phyloP scores from a whole-genome alignment of 805 yeast species.

The Pichia eremophila region DNA sequence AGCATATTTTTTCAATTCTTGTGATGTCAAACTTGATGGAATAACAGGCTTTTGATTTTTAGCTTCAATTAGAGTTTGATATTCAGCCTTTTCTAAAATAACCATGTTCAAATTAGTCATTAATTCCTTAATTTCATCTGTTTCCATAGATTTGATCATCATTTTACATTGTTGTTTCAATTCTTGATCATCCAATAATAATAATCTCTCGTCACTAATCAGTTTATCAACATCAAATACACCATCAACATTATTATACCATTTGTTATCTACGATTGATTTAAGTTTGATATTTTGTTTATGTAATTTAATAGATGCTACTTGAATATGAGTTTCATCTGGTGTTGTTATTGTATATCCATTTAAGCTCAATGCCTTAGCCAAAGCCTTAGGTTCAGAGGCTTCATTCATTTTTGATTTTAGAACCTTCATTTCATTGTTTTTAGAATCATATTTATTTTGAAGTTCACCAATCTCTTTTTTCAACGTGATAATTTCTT shows the following conservation, averaged over 20 bases:
- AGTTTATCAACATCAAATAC: constrained; percentile 1
- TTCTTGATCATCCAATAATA: constrained; percentile 26
- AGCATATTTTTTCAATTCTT: constrained; percentile 14
- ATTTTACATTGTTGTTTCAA: constrained; percentile 7
- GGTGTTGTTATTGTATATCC: constrained; percentile 8
- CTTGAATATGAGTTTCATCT: background rate
- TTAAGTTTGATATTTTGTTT: background rate
- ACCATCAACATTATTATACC: constrained; percentile 3
- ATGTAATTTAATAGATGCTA: background rate
- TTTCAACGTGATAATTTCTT: background rate
- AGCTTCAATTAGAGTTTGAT: constrained; percentile 8
- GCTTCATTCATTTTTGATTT: constrained; percentile 19
- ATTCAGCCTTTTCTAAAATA: constrained; percentile 9
- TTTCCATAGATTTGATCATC: background rate
- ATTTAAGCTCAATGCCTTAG: constrained; percentile 2
- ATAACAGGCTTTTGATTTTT: background rate
- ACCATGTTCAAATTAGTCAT: constrained; percentile 14
- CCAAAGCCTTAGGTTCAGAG: constrained; percentile 1
- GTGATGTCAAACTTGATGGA: constrained; percentile 8
- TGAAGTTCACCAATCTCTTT: constrained; percentile 6
- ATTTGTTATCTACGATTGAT: constrained; percentile 1
- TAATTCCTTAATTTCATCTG: background rate
- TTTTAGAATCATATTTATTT: constrained; percentile 4
- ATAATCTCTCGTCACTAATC: constrained; percentile 22
- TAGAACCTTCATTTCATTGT: constrained; percentile 4